These are phyloP conservation scores for Helianthus tuberosus DNA, from an alignment of 129 eudicot genomes.

Conservation along the genomic window DNA sequence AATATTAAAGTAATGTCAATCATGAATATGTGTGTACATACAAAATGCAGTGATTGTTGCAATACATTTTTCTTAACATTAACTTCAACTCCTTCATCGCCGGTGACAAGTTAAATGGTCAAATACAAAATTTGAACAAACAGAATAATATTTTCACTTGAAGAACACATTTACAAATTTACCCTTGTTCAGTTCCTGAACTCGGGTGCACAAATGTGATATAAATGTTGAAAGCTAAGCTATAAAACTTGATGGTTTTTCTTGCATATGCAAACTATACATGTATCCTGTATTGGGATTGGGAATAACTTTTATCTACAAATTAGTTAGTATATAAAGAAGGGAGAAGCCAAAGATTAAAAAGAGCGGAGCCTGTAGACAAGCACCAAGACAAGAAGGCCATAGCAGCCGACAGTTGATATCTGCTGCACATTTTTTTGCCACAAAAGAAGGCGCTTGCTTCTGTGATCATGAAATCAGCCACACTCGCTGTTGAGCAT, in stretches of 20 bases:
- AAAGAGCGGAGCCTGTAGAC: constrained; percentile 75
- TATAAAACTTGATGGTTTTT: constrained; percentile 19
- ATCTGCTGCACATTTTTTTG: constrained; percentile 64
- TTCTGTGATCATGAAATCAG: constrained; percentile 60
- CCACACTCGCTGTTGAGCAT: constrained; percentile 89
- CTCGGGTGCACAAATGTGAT: constrained; percentile 17
- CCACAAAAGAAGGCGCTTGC: constrained; percentile 52
- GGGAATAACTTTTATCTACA: constrained; percentile 18
- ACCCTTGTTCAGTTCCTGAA: constrained; percentile 32
- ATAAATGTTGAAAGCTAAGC: constrained; percentile 13
- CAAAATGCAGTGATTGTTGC: constrained; percentile 26
- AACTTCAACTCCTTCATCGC: not conserved
- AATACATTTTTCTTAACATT: not conserved
- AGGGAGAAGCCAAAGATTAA: constrained; percentile 89
- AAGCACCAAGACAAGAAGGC: constrained; percentile 94
- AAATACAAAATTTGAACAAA: not conserved
- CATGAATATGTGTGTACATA: constrained; percentile 17
- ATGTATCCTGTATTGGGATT: constrained; percentile 1
- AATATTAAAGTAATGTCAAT: constrained; percentile 30
- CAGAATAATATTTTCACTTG: constrained; percentile 17
- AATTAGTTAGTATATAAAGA: constrained; percentile 42
- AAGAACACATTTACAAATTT: constrained; percentile 8
- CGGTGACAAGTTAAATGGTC: not conserved
- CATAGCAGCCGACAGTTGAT: constrained; percentile 88
- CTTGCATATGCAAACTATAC: constrained; percentile 29